phyloP scores from a whole-genome alignment of 306 rosid genomes.

The Aeschynomene evenia region DNA sequence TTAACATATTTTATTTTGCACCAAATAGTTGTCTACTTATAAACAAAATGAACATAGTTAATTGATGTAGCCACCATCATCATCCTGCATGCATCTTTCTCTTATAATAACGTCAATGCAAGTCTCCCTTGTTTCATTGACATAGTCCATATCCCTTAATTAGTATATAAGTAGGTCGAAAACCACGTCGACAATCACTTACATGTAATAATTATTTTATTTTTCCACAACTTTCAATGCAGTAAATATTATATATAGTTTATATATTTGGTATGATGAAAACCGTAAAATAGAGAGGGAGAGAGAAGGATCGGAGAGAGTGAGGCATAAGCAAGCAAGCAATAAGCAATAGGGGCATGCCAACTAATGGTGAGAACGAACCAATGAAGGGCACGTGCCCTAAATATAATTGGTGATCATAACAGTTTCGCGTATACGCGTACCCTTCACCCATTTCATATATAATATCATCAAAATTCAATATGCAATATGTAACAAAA shows the following conservation, averaged over 20 bases:
- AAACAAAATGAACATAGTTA: neutral
- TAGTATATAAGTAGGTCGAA: neutral
- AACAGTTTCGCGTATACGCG: constrained; percentile 15
- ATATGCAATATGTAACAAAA: no score
- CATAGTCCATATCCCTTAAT: neutral
- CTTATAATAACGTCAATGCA: neutral
- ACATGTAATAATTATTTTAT: no score
- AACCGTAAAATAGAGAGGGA: no score
- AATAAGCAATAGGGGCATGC: neutral
- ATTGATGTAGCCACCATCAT: no score
- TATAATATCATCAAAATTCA: no score
- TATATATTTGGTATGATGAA: no score
- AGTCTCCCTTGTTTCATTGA: neutral
- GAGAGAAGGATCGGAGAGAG: neutral
- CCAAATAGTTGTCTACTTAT: no score
- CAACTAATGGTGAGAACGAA: neutral
- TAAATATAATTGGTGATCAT: neutral
- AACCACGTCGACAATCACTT: neutral
- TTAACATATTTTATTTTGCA: no score
- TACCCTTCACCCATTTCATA: neutral
- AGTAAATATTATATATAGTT: no score
- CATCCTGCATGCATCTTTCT: neutral
- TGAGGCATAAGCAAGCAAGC: neutral
- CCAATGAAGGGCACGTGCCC: neutral
- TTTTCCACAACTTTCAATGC: no score